A percentile compares a stretch with the other conserved stretches of the same genome.
Evolutionary conservation across 1,284 basidiomycete species (phyloP).

Genomic region (Bondarzewia mesenterica): DNA sequence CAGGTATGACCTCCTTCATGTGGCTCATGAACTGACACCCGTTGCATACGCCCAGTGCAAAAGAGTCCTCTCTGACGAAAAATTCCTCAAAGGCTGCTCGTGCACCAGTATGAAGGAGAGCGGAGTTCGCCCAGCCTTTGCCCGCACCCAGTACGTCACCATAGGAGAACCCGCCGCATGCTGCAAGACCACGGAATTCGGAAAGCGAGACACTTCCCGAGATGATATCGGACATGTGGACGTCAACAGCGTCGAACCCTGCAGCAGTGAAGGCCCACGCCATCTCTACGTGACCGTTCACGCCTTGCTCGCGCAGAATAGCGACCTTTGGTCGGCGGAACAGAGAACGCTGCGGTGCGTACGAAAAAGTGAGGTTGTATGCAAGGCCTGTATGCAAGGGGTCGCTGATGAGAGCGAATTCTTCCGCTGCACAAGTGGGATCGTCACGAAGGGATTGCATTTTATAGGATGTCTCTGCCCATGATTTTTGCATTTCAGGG

Average conservation of each 20-base stretch:
- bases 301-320: conserved; percentile 95
- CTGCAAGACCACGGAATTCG: conserved; percentile 82
- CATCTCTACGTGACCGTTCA: conserved; percentile 99
- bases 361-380: conserved; percentile 70
- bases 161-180: conserved; percentile 98
- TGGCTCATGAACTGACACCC: conserved; percentile 96
- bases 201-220: conserved; percentile 54
- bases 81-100: conserved; percentile 74
- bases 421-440: conserved; percentile 69
- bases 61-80: conserved; percentile 77
- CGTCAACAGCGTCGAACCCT: conserved; percentile 91
- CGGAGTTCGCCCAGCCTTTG: conserved; percentile 95
- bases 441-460: conserved; percentile 92
- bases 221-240: conserved; percentile 98
- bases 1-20: conserved; percentile 82
- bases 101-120: conserved; percentile 73
- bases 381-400: conserved; percentile 55
- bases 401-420: conserved; percentile 74
- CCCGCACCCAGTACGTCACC: conserved; percentile 98
- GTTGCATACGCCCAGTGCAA: conserved; percentile 94
- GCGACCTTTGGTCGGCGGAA: conserved; percentile 79
- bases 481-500: conserved; percentile 71
- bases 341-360: conserved; percentile 26
- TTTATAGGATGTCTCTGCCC: conserved; percentile 91
- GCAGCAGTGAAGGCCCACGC: conserved; percentile 93